A percentile compares a stretch with the other conserved stretches of the same genome.
phyloP scores from a whole-genome alignment of 805 yeast species.

The Saturnispora sekii region DNA sequence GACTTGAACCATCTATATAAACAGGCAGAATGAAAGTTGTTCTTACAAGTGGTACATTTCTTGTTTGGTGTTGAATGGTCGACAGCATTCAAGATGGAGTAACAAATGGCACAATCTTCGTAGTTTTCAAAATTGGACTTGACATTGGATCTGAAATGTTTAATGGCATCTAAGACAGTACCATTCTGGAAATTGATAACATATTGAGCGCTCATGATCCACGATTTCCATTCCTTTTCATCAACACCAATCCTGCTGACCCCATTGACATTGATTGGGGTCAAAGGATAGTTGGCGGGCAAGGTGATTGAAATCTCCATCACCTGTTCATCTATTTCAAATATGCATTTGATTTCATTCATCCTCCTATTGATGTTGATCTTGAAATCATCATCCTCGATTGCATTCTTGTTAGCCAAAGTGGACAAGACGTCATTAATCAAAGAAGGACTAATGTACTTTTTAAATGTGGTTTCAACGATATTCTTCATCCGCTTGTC shows the following conservation, averaged over 20 bases:
- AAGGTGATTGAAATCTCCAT: conserved; percentile 69
- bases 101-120: conserved; percentile 96
- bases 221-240: conserved; percentile 88
- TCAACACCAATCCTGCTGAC: conserved; percentile 77
- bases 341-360: conserved; percentile 63
- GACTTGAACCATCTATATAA: conserved; percentile 96
- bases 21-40: conserved; percentile 94
- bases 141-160: conserved; percentile 63
- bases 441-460: conserved; percentile 54
- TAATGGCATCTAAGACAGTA: conserved; percentile 57
- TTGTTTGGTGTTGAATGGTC: conserved; percentile 88
- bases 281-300: conserved; percentile 72
- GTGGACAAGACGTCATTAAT: conserved; percentile 43
- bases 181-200: conserved; percentile 69
- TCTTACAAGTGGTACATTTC: conserved; percentile 80
- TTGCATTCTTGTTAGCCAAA: conserved; percentile 21
- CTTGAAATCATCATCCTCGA: conserved; percentile 37
- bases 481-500: conserved; percentile 52
- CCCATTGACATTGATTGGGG: conserved; percentile 67
- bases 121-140: conserved; percentile 83
- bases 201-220: conserved; percentile 87
- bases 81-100: conserved; percentile 75
- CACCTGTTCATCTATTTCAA: conserved; percentile 77
- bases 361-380: conserved; percentile 52
- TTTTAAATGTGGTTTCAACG: conserved; percentile 54